Evolutionary conservation across 1,284 basidiomycete genomes (phyloP), one percentile per base, ranked within the genome.

Genomic region (Sporisorium scitamineum): DNA sequence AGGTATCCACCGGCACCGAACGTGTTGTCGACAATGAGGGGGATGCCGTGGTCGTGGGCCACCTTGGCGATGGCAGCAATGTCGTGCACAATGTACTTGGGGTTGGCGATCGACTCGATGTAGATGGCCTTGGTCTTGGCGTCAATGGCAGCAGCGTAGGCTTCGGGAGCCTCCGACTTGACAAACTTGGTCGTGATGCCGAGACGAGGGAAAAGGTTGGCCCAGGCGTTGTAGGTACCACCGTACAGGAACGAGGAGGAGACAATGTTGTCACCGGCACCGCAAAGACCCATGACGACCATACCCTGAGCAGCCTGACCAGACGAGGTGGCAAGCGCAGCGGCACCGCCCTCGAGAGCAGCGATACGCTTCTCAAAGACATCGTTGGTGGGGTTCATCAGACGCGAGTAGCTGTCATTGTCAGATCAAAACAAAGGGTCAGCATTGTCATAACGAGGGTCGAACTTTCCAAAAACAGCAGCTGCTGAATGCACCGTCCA

Each of bases 21-120:
- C 0, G 93, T 95, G 86, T 95, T 95, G 86, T 95, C 94, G 0
- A 95, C 93, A 29, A 94, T 90, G 45, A 94, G 86, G 0, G 93
- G 93, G 34, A 94, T 90, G 0, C 89, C 89, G 72, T 91, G 86
- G 60, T 90, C 89, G 82, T 94, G 93, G 0, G 94, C 93, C 41
- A 87, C 90, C 88, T 93, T 91, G 53, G 93, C 90, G 42, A 95
- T 87, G 32, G 89, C 91, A 6, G 91, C 89, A 57, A 95, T 88
- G 66, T 92, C 90, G 32, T 89, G 89, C 44, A 95, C 88, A 62
- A 90, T 89, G 86, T 92, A 94, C 81, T 77, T 91, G 0, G 94
- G 93, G 86, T 95, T 95, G 32, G 91, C 91, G 61, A 95, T 94
- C 68, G 89, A 91, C 88, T 95, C 94, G 26, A 94, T 88, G 81